Percentiles rank a stretch among this genome's conserved stretches.
These are phyloP conservation scores for Lyophyllum decastes DNA, from an alignment of 768 basidiomycete species.

Conservation along the genomic window DNA sequence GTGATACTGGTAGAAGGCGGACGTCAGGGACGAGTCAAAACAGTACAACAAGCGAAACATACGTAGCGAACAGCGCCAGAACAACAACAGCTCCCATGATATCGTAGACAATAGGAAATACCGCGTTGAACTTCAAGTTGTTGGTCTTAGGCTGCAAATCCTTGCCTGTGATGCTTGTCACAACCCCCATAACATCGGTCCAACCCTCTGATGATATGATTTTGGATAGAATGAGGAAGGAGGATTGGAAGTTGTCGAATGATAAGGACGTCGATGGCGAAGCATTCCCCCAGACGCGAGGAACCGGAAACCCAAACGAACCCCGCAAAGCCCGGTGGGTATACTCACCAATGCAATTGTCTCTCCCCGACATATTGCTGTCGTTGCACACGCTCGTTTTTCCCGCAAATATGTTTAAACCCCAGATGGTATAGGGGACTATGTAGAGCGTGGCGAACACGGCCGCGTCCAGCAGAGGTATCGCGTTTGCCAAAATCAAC, in stretches of 20 bases:
- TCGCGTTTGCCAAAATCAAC: slow-evolving; percentile 82
- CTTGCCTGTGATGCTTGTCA: slow-evolving; percentile 73
- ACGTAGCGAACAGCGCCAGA: slow-evolving; percentile 90
- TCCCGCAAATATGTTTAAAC: slow-evolving; percentile 89
- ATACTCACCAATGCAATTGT: slow-evolving; percentile 77
- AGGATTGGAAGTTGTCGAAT: slow-evolving; percentile 84
- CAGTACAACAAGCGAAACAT: slow-evolving; percentile 23
- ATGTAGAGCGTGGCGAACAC: slow-evolving; percentile 88
- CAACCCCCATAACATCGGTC: slow-evolving; percentile 86
- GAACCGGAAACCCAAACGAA: slow-evolving; percentile 70
- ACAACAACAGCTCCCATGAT: slow-evolving; percentile 89
- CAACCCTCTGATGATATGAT: slow-evolving; percentile 96
- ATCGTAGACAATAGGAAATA: slow-evolving; percentile 92
- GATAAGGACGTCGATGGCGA: slow-evolving; percentile 81
- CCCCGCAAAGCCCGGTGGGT: slow-evolving; percentile 58
- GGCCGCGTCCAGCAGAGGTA: slow-evolving; percentile 86
- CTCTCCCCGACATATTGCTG: slow-evolving; percentile 46
- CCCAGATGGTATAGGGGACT: slow-evolving; percentile 93
- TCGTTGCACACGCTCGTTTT: slow-evolving; percentile 88
- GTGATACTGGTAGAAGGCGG: slow-evolving; percentile 71
- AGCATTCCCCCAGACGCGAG: slow-evolving; percentile 89
- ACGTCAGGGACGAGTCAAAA: neutral
- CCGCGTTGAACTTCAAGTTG: slow-evolving; percentile 76
- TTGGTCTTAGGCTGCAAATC: slow-evolving; percentile 73
- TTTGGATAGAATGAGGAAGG: slow-evolving; percentile 91